Conservation (phyloP, 116 monocot species). For the Phalaenopsis hybrid region DNA sequence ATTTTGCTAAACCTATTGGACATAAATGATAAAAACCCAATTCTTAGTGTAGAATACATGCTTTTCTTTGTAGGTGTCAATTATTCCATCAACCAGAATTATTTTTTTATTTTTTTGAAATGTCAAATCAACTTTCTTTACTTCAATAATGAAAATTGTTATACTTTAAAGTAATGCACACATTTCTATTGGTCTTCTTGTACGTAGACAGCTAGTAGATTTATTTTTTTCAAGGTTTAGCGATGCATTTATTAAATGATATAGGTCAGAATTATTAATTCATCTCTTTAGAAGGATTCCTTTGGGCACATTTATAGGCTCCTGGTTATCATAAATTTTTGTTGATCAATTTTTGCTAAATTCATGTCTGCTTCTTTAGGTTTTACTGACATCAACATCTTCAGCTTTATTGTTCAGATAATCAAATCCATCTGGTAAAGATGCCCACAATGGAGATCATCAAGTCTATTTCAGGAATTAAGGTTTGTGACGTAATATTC, state of each 20-base stretch:
- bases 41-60: neutral
- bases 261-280: neutral
- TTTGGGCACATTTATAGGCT: neutral
- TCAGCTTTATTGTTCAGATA: conserved; percentile 92
- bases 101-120: neutral
- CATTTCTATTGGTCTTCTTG: neutral
- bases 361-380: neutral
- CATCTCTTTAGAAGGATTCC: conserved; percentile 4
- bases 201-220: neutral
- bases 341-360: neutral
- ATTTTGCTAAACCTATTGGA: too few relatives aligned
- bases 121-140: neutral
- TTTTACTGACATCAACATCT: conserved; percentile 16
- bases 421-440: conserved; percentile 74
- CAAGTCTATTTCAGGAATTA: conserved; percentile 87
- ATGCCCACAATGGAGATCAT: conserved; percentile 88
- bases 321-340: neutral
- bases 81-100: neutral
- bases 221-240: neutral
- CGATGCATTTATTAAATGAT: neutral
- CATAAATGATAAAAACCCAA: neutral
- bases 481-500: conserved; percentile 46
- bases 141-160: neutral
- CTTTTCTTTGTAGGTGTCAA: neutral
- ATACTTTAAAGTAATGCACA: neutral